phyloP scores from a whole-genome alignment of 345 rosid species.

The Eucalyptus cloeziana region DNA sequence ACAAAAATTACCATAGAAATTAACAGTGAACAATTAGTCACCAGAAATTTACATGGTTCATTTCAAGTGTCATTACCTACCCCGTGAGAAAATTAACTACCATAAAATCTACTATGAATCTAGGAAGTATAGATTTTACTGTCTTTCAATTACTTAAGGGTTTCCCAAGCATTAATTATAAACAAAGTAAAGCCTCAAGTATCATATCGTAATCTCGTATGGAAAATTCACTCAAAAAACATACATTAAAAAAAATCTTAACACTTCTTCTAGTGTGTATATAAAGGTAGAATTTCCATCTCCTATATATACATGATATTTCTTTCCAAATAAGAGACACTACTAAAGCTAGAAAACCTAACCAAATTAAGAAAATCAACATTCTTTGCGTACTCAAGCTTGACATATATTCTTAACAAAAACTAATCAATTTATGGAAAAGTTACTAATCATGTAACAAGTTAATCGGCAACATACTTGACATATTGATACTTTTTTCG shows the following conservation, averaged over 20 bases:
- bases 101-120: neutral
- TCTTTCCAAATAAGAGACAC: neutral
- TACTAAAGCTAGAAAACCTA: neutral
- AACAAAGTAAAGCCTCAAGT: neutral
- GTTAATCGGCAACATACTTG: neutral
- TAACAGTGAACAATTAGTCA: neutral
- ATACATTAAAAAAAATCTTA: neutral
- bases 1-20: neutral
- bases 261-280: neutral
- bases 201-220: neutral
- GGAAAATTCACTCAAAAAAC: neutral
- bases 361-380: neutral
- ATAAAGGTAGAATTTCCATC: neutral
- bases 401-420: neutral
- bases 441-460: neutral
- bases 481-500: neutral
- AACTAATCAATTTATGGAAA: neutral
- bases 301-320: neutral
- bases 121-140: neutral
- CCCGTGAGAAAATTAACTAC: neutral
- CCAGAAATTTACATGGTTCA: accelerated
- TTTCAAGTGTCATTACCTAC: neutral
- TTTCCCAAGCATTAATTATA: neutral
- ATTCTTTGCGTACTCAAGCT: neutral
- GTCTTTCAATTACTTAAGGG: neutral